Percentiles rank a stretch among this genome's conserved stretches.
phyloP scores from a whole-genome alignment of 2,329 filamentous ascomycete species.

The Alternaria gansuensis region DNA sequence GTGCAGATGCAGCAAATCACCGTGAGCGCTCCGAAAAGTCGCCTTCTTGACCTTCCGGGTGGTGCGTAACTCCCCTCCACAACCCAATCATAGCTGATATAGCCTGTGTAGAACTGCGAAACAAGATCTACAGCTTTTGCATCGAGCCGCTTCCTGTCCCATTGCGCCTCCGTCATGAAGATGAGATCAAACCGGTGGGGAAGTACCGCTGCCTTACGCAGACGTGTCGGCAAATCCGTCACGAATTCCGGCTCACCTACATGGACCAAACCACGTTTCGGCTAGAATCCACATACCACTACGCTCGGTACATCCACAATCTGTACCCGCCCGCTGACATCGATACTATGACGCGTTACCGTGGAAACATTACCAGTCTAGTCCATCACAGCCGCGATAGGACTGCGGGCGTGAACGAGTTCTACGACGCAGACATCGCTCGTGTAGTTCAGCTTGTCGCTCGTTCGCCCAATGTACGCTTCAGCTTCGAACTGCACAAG shows the following conservation, averaged over 20 bases:
- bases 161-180: neutral
- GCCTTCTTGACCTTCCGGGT: neutral
- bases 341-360: neutral
- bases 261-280: neutral
- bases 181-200: neutral
- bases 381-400: neutral
- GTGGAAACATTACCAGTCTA: neutral
- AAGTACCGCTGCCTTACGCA: constrained; percentile 1
- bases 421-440: constrained; percentile 2
- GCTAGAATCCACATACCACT: constrained; percentile 2
- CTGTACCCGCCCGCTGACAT: neutral
- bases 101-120: neutral
- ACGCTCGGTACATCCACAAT: constrained; percentile 3
- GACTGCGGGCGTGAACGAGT: neutral
- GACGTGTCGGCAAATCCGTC: constrained; percentile 26
- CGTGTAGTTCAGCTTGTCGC: constrained; percentile 4
- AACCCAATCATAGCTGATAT: neutral
- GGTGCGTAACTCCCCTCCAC: neutral
- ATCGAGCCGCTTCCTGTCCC: neutral
- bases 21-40: neutral
- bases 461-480: neutral
- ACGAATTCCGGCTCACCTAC: constrained; percentile 26
- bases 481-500: neutral
- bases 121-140: constrained; percentile 4
- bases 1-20: neutral